Conservation (phyloP, 768 basidiomycete genomes). For the Pholiota molesta region DNA sequence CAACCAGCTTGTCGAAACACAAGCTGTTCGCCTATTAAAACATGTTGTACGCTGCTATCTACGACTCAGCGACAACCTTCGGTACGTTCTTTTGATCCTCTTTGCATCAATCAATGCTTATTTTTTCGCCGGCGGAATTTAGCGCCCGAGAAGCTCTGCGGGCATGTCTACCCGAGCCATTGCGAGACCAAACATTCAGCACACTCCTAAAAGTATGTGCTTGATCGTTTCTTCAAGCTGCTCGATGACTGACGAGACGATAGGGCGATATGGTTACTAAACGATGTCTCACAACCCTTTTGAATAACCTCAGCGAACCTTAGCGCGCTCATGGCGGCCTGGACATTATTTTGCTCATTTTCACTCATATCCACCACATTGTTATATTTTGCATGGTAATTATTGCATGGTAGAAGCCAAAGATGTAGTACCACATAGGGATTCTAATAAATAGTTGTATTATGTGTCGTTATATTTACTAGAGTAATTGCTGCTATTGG, state of each 20-base stretch:
- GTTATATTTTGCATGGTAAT: constrained; percentile 33
- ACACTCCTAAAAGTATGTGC: constrained; percentile 80
- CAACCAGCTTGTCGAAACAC: constrained; percentile 95
- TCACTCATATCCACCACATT: constrained; percentile 32
- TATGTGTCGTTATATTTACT: constrained; percentile 13
- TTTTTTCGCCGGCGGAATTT: constrained; percentile 13
- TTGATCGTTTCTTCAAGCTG: neutral
- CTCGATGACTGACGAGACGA: constrained; percentile 21
- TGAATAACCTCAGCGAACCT: constrained; percentile 84
- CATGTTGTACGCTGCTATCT: constrained; percentile 98
- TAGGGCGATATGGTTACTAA: constrained; percentile 99
- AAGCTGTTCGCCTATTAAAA: constrained; percentile 94
- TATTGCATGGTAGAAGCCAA: constrained; percentile 35
- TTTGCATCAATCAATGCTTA: constrained; percentile 6
- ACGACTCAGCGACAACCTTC: constrained; percentile 91
- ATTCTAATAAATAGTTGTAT: constrained; percentile 29
- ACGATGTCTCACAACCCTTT: constrained; percentile 85
- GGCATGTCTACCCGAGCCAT: constrained; percentile 93
- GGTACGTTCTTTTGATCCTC: constrained; percentile 50
- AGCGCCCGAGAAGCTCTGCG: constrained; percentile 96
- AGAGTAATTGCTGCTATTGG: too few relatives aligned
- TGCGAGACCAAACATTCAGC: constrained; percentile 92
- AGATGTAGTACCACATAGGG: constrained; percentile 34
- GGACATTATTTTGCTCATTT: constrained; percentile 30
- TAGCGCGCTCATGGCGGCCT: constrained; percentile 33